Evolutionary conservation across 768 basidiomycete genomes (phyloP), one percentile per base, ranked within the genome.

Genomic region (Amanita subjunquillea): DNA sequence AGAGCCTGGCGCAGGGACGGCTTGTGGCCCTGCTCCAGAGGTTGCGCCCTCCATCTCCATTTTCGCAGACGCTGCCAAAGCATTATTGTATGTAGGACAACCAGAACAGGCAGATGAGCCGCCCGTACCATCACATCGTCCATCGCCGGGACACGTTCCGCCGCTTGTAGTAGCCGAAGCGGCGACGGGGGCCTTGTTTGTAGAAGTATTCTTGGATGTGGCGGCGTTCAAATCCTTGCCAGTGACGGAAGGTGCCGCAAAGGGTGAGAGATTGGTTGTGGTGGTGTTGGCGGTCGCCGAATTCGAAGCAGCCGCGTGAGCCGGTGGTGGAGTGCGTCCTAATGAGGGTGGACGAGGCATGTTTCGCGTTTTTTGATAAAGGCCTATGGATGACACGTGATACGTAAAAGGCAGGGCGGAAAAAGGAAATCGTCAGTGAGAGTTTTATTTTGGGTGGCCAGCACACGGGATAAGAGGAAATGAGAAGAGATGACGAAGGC

Each of bases 121-220:
- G 60, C 96, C 96, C 10, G 91, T 94, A 58, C 96, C 96, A 69
- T 99, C 91, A 70, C 96, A 99, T 59, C 90, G 80, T 32, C 96
- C 96, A 70, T 97, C 96, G 53, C 96, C 96, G 3, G 96, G 96
- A 68, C 96, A 99, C n/a, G 94, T 94, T 56, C 87, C 86, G 30
- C 70, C 68, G 12, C 55, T 39, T 22, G 54, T 29, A 39, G 55
- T 25, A 17, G 56, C 53, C 36, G 56, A 22, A 13, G 55, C 56
- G n/a, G 50, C 41, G 49, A 47, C 40, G 27, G 55, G 49, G 12
- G 41, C 38, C 36, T 50, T 45, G 6, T 45, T 54, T 13, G 51
- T 48, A 53, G 53, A 41, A 38, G 32, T 56, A 40, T 54, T 60
- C 55, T 46, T 57, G 50, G 6, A 61, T 15, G 58, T 27, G 40